Conservation (phyloP, 2,329 filamentous ascomycete species). For the Fusarium decemcellulare region DNA sequence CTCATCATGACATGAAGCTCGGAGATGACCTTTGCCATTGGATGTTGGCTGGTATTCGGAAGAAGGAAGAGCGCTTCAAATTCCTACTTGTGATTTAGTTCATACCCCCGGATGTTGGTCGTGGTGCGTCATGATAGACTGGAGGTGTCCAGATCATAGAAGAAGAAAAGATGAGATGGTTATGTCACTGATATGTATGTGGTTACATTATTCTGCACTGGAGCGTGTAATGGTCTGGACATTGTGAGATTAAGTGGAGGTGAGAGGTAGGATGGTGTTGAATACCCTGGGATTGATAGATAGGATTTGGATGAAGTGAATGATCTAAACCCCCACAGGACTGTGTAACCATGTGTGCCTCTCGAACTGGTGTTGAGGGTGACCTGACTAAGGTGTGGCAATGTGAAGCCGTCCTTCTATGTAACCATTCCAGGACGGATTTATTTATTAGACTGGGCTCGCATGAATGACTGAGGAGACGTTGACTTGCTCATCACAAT, state of each 20-base stretch:
- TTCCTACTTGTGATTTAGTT: slow-evolving; percentile 15
- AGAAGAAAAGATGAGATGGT: slow-evolving; percentile 3
- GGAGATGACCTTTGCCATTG: neutral
- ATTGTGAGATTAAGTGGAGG: slow-evolving; percentile 1
- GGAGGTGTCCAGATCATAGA: slow-evolving; percentile 35
- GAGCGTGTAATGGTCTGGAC: slow-evolving; percentile 3
- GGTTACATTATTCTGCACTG: slow-evolving; percentile 6
- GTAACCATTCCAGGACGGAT: too few species aligned
- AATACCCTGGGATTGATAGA: slow-evolving; percentile 30
- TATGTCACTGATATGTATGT: neutral
- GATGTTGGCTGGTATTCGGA: slow-evolving; percentile 12
- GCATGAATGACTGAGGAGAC: too few species aligned
- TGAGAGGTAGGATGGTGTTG: neutral
- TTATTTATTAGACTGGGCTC: too few species aligned
- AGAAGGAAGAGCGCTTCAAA: neutral
- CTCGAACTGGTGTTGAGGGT: neutral
- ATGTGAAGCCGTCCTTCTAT: neutral
- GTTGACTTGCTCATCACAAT: neutral
- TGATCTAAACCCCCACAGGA: neutral
- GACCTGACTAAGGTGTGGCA: neutral
- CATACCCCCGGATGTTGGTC: slow-evolving; percentile 29
- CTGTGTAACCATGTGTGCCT: neutral
- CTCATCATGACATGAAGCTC: slow-evolving; percentile 8
- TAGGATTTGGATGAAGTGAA: slow-evolving; percentile 19
- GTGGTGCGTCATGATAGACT: slow-evolving; percentile 41